These are phyloP conservation scores for Cordyceps cicadae DNA, from an alignment of 2,329 filamentous ascomycete species.

Conservation along the genomic window DNA sequence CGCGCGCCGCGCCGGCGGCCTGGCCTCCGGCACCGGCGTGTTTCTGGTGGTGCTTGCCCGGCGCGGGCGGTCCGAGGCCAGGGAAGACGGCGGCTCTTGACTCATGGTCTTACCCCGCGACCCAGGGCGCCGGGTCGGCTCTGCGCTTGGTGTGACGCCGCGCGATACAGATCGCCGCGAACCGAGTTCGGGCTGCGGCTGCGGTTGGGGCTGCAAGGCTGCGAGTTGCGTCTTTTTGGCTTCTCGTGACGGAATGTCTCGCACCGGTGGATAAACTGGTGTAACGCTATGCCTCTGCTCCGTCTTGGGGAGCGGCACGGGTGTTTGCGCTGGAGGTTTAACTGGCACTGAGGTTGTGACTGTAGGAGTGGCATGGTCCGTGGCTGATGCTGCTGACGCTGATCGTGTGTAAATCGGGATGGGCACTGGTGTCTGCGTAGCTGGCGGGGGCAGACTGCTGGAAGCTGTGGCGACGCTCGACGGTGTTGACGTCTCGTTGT, in stretches of 20 bases:
- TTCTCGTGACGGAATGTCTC: conserved; percentile 21
- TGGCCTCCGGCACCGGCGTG: conserved; percentile 45
- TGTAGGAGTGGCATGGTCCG: conserved; percentile 18
- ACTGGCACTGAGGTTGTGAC: conserved; percentile 22
- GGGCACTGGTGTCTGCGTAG: conserved; percentile 35
- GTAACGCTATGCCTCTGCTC: conserved; percentile 22
- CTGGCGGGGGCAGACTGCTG: conserved; percentile 16
- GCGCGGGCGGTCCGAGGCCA: conserved; percentile 45
- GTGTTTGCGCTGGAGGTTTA: conserved; percentile 28
- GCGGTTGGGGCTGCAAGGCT: conserved; percentile 5
- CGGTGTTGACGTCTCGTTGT: conserved; percentile 21
- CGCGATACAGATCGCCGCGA: conserved; percentile 26
- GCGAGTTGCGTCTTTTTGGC: conserved; percentile 19
- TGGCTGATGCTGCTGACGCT: conserved; percentile 24
- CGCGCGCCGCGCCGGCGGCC: conserved; percentile 46
- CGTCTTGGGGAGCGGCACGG: conserved; percentile 28
- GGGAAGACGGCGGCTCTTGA: conserved; percentile 38
- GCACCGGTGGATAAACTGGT: conserved; percentile 23
- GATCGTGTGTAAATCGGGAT: conserved; percentile 25
- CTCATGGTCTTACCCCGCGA: conserved; percentile 46
- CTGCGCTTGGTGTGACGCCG: conserved; percentile 28
- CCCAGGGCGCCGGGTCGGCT: conserved; percentile 34
- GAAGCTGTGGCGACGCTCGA: conserved; percentile 9
- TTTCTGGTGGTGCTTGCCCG: conserved; percentile 50
- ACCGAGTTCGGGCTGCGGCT: conserved; percentile 17